Base-by-base conservation (phyloP, 2,329 filamentous ascomycete species). In the Fusarium humuli region DNA sequence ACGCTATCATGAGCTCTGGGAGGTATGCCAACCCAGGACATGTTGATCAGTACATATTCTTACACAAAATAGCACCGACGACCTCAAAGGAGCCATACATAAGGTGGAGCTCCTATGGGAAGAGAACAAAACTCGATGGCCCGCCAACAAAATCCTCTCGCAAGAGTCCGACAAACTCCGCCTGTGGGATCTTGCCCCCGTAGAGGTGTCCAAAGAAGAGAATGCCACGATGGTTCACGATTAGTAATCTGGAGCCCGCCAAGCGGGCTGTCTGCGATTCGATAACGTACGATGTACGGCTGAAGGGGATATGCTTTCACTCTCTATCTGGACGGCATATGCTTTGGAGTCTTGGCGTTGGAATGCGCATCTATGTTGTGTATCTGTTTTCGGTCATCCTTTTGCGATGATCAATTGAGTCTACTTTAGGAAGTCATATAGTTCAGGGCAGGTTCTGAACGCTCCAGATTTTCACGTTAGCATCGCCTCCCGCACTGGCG, bases 391-490 rank as follows among this genome's bases (percentile, higher is more conserved):
- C 48, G 41, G 37, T 44, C 29, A n/a, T 56, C 37, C 64, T 32
- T 50, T 57, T 23, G 45, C 42, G 42, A 30, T 32, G 53, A 57
- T 48, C n/a, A 61, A 25, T 48, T 29, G 16, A 13, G 30, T 67
- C 57, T 61, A 67, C 44, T 72, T 48, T 54, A 63, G 30, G 37
- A 34, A 56, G 41, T 20, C 22, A 37, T 47, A 6, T 57, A 47
- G 18, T 44, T 59, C 30, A 80, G 23, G 78, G 80, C 72, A 82
- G 65, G 57, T 80, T 78, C 71, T 79, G 73, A 30, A 82, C 76
- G 40, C 78, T 75, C 96, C 96, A 99, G 52, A 95, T 86, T 85
- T 98, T 99, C 49, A 99, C 87, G 1, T 93, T 91, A 34, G 93
- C 95, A 85, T 99, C 96, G 13, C 91, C 92, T 47, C 96, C 96